Percentiles rank a stretch among this genome's conserved stretches.
Evolutionary conservation across 1,284 basidiomycete species (phyloP).

Genomic region (Leccinum insolens): DNA sequence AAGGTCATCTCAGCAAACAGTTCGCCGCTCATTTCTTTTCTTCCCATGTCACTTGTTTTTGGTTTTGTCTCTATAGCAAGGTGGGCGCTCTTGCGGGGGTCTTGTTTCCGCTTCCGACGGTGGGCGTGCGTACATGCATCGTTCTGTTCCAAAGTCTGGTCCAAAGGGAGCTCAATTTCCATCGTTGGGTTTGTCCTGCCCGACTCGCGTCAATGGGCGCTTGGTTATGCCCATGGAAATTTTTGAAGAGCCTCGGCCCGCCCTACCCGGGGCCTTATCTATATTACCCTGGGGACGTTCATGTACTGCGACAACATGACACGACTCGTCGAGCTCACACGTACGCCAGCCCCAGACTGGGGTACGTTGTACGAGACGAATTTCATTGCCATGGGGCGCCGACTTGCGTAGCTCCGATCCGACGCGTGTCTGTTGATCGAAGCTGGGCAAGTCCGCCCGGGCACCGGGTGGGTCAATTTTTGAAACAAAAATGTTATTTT

Average conservation of each 20-base stretch:
- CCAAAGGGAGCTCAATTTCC: slow-evolving; percentile 8
- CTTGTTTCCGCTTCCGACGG: neutral
- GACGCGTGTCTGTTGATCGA: neutral
- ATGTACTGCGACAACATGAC: neutral
- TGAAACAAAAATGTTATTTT: neutral
- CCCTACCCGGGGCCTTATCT: neutral
- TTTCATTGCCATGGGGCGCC: neutral
- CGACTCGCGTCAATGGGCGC: neutral
- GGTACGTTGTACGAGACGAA: neutral
- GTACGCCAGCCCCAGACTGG: neutral
- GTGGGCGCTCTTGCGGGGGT: neutral
- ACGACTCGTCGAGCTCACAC: neutral
- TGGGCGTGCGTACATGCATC: neutral
- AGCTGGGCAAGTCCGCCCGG: neutral
- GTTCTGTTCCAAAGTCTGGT: neutral
- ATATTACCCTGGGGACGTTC: neutral
- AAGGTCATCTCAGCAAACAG: neutral
- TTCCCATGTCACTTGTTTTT: slow-evolving; percentile 23
- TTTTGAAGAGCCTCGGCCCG: neutral
- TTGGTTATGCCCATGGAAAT: neutral
- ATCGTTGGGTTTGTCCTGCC: slow-evolving; percentile 1
- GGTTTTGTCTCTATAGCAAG: neutral
- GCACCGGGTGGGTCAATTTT: neutral
- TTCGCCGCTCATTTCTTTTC: neutral
- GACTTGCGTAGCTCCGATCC: neutral